These are phyloP conservation scores for Stachybotrys elegans DNA, from an alignment of 2,329 filamentous ascomycete species.

Conservation along the genomic window DNA sequence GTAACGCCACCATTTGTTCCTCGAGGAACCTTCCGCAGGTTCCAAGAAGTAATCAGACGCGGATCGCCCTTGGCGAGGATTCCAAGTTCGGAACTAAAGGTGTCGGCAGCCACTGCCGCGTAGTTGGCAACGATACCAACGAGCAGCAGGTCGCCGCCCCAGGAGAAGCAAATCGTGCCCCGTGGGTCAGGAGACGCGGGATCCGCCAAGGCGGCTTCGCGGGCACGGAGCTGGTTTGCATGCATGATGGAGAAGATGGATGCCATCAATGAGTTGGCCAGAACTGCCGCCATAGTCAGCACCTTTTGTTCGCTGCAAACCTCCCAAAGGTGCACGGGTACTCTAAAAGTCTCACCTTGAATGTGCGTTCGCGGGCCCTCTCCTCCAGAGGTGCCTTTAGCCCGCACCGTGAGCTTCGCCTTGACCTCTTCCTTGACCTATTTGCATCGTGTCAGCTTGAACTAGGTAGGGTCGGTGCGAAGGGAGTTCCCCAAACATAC, in stretches of 20 bases:
- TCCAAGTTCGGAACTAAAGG: conserved; percentile 90
- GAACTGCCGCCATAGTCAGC: conserved; percentile 40
- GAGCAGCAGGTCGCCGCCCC: conserved; percentile 58
- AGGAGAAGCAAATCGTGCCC: conserved; percentile 50
- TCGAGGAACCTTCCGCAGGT: conserved; percentile 71
- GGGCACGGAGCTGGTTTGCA: conserved; percentile 51
- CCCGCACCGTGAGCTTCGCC: conserved; percentile 70
- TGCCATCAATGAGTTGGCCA: conserved; percentile 81
- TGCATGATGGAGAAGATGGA: conserved; percentile 59
- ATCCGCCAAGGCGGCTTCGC: conserved; percentile 34
- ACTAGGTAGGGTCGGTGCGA: too few species aligned
- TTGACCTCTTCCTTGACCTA: conserved; percentile 87
- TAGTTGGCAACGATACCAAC: conserved; percentile 76
- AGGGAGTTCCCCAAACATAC: conserved; percentile 37
- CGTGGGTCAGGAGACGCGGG: conserved; percentile 23
- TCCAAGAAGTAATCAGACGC: conserved; percentile 78
- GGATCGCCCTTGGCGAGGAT: conserved; percentile 75
- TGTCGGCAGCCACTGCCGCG: conserved; percentile 86
- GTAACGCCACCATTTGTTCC: conserved; percentile 96
- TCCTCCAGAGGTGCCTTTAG: conserved; percentile 67
- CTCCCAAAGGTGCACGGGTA: too few species aligned
- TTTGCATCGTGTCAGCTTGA: too few species aligned
- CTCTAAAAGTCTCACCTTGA: conserved; percentile 68
- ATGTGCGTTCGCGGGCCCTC: conserved; percentile 80
- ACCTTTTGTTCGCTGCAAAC: too few species aligned